A percentile compares a stretch with the other conserved stretches of the same genome.
phyloP scores from a whole-genome alignment of 2,329 filamentous ascomycete species.

The Phialophora chinensis region DNA sequence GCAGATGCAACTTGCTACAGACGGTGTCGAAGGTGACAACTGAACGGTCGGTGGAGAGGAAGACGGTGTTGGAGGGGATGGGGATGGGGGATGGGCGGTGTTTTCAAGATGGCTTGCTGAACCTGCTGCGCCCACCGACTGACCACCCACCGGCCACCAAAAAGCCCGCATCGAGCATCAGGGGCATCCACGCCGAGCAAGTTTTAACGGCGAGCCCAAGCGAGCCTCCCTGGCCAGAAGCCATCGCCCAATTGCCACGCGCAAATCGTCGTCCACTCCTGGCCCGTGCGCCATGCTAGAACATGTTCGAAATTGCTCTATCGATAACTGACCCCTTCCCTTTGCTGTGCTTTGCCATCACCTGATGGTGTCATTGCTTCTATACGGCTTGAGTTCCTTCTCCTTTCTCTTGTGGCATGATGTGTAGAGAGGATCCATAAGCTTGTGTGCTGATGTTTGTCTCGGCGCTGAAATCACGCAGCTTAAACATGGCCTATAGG shows the following conservation, averaged over 20 bases:
- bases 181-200: conserved; percentile 22
- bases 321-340: conserved; percentile 18
- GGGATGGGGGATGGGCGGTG: conserved; percentile 8
- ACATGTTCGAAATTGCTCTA: conserved; percentile 27
- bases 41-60: conserved; percentile 4
- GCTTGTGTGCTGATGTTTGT: background rate
- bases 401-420: conserved; percentile 6
- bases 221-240: background rate
- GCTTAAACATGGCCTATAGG: conserved; percentile 28
- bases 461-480: conserved; percentile 3
- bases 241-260: conserved; percentile 10
- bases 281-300: conserved; percentile 9
- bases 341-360: conserved; percentile 6
- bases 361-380: conserved; percentile 16
- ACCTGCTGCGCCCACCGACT: conserved; percentile 13
- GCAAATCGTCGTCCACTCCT: background rate
- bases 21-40: conserved; percentile 6
- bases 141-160: background rate
- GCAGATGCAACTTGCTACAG: conserved; percentile 16
- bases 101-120: conserved; percentile 14
- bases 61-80: conserved; percentile 6
- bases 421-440: background rate
- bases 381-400: background rate
- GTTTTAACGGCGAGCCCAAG: conserved; percentile 2
- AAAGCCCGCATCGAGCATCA: conserved; percentile 4